phyloP scores from a whole-genome alignment of 1,284 basidiomycete genomes.

The Caloboletus firmus region DNA sequence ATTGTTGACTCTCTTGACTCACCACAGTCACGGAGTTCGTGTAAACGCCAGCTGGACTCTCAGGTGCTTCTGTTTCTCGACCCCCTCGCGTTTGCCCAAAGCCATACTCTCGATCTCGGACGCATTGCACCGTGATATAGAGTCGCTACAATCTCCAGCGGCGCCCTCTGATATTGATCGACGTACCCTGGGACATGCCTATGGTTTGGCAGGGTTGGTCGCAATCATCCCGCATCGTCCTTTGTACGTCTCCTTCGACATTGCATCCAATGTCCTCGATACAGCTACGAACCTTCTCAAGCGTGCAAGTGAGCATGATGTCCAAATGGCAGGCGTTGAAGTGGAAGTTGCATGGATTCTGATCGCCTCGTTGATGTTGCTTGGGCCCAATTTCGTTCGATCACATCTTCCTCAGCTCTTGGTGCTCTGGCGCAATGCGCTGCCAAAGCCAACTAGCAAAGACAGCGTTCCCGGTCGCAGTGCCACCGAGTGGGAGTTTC shows the following conservation, averaged over 20 bases:
- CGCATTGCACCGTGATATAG: slow-evolving; percentile 82
- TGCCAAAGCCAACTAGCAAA: slow-evolving; percentile 92
- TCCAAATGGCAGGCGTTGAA: slow-evolving; percentile 80
- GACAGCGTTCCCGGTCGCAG: slow-evolving; percentile 70
- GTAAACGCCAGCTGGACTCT: slow-evolving; percentile 87
- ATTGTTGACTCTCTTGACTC: slow-evolving; percentile 79
- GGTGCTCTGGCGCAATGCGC: slow-evolving; percentile 94
- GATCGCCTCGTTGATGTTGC: slow-evolving; percentile 87
- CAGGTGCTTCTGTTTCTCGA: slow-evolving; percentile 86
- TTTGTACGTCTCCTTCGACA: slow-evolving; percentile 93
- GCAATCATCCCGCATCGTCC: slow-evolving; percentile 85
- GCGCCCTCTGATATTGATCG: slow-evolving; percentile 71
- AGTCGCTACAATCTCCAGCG: slow-evolving; percentile 62
- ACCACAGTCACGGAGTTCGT: slow-evolving; percentile 86
- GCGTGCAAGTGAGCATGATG: slow-evolving; percentile 86
- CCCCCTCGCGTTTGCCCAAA: slow-evolving; percentile 81
- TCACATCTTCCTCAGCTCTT: slow-evolving; percentile 90
- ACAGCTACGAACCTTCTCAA: slow-evolving; percentile 90
- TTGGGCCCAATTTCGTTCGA: slow-evolving; percentile 92
- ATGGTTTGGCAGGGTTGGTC: slow-evolving; percentile 86
- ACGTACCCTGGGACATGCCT: slow-evolving; percentile 83
- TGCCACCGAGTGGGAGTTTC: slow-evolving; percentile 85
- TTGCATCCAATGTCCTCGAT: slow-evolving; percentile 88
- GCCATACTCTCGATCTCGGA: slow-evolving; percentile 75
- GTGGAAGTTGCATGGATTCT: slow-evolving; percentile 95